Evolutionary conservation across 495 filamentous ascomycete species (phyloP).

Genomic region (Penicillium canariense): DNA sequence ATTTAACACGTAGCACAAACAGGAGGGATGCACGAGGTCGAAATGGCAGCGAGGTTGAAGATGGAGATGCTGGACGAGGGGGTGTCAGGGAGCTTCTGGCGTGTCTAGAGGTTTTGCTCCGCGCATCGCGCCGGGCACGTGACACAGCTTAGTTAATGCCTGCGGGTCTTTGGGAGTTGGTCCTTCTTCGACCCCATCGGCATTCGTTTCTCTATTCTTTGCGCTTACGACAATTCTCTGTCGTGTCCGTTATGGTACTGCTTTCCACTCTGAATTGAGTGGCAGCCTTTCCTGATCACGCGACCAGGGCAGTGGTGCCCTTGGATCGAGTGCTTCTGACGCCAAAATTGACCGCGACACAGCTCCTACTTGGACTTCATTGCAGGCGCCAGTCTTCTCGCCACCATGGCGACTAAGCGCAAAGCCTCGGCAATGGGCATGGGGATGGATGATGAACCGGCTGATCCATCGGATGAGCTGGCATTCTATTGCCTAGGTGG

Average conservation of each 20-base stretch:
- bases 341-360: background rate
- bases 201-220: background rate
- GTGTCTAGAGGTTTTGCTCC: slow-evolving; percentile 26
- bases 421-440: slow-evolving; percentile 67
- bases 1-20: slow-evolving; percentile 12
- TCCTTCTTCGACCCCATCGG: background rate
- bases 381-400: background rate
- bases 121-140: slow-evolving; percentile 27
- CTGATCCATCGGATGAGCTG: slow-evolving; percentile 81
- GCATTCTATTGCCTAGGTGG: slow-evolving; percentile 91
- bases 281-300: background rate
- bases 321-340: background rate
- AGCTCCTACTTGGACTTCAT: background rate
- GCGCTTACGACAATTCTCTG: background rate
- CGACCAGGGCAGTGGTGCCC: slow-evolving; percentile 9
- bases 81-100: slow-evolving; percentile 23
- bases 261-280: slow-evolving; percentile 1
- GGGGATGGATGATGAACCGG: slow-evolving; percentile 60
- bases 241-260: slow-evolving; percentile 5
- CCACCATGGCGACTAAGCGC: slow-evolving; percentile 69
- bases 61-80: slow-evolving; percentile 8
- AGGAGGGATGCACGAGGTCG: slow-evolving; percentile 4
- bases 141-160: slow-evolving; percentile 20
- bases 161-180: slow-evolving; percentile 4
- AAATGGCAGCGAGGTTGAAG: slow-evolving; percentile 11